phyloP scores from a whole-genome alignment of 2,329 filamentous ascomycete genomes.

The Pseudogymnoascus destructans region DNA sequence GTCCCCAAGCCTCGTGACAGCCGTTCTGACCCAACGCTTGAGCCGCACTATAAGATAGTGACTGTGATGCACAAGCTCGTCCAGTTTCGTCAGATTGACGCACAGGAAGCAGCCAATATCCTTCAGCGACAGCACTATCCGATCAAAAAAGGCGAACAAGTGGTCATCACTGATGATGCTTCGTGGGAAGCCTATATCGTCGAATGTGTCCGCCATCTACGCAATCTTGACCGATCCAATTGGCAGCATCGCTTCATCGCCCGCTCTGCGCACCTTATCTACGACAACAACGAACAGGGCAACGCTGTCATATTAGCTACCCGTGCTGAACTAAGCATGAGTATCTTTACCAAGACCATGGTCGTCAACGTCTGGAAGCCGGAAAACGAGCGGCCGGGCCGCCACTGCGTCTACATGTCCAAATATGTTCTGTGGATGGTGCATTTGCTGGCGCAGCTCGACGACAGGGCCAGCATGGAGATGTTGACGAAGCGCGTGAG shows the following conservation, averaged over 20 bases:
- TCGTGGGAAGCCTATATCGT: constrained; percentile 50
- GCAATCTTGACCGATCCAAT: constrained; percentile 50
- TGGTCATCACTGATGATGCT: constrained; percentile 25
- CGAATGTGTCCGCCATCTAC: constrained; percentile 25
- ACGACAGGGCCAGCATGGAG: constrained; percentile 50
- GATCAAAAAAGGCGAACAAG: constrained; percentile 20
- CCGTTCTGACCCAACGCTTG: constrained; percentile 50
- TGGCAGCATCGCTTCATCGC: constrained; percentile 65
- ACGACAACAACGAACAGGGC: constrained; percentile 33
- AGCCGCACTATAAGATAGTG: constrained; percentile 61
- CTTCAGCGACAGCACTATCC: constrained; percentile 25
- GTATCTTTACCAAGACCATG: constrained; percentile 66
- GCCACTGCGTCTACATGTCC: constrained; percentile 63
- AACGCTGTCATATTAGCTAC: constrained; percentile 36
- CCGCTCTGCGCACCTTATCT: constrained; percentile 47
- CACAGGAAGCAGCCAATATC: constrained; percentile 25
- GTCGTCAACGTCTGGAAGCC: constrained; percentile 62
- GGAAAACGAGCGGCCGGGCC: constrained; percentile 53
- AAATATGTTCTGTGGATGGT: constrained; percentile 57
- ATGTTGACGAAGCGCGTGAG: constrained; percentile 49
- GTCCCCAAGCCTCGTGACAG: constrained; percentile 47
- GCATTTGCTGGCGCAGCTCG: constrained; percentile 44
- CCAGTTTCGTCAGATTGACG: constrained; percentile 18
- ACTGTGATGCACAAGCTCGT: constrained; percentile 56
- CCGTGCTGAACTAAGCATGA: constrained; percentile 51